Conservation (phyloP, 106 monocot genomes). For the Platanthera guangdongensis region DNA sequence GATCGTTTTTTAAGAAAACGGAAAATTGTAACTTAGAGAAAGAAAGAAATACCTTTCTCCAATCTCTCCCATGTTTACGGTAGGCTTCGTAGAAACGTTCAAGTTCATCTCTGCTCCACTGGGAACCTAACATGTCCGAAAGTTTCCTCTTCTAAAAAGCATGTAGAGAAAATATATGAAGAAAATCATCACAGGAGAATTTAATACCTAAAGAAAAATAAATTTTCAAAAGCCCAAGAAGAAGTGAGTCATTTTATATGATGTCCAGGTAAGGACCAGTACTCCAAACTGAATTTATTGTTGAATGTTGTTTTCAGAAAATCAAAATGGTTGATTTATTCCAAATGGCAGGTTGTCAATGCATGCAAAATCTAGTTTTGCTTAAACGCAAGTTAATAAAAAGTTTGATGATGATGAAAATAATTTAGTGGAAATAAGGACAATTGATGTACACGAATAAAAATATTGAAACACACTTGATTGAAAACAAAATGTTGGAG, state of each 20-base stretch:
- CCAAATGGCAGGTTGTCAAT: neutral
- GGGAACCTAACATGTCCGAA: conserved; percentile 73
- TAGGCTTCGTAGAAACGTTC: conserved; percentile 77
- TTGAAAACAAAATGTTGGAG: neutral
- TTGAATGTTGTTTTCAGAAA: neutral
- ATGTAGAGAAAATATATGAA: neutral
- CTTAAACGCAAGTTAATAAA: neutral
- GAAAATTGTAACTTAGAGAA: conserved; percentile 6
- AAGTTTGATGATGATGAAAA: neutral
- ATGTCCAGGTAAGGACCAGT: neutral
- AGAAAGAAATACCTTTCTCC: conserved; percentile 57
- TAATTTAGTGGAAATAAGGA: neutral
- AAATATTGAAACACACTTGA: neutral
- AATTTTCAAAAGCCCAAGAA: neutral
- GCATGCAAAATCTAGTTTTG: neutral
- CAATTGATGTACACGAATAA: neutral
- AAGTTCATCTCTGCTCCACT: conserved; percentile 76
- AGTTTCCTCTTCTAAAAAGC: conserved; percentile 61
- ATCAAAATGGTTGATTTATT: conserved; percentile 2
- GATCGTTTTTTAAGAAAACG: neutral
- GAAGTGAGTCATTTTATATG: neutral
- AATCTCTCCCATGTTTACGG: conserved; percentile 66
- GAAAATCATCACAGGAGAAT: neutral
- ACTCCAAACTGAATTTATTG: neutral
- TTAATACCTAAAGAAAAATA: neutral